Conservation (phyloP, 116 monocot species). For the Trichopus zeylanicus region DNA sequence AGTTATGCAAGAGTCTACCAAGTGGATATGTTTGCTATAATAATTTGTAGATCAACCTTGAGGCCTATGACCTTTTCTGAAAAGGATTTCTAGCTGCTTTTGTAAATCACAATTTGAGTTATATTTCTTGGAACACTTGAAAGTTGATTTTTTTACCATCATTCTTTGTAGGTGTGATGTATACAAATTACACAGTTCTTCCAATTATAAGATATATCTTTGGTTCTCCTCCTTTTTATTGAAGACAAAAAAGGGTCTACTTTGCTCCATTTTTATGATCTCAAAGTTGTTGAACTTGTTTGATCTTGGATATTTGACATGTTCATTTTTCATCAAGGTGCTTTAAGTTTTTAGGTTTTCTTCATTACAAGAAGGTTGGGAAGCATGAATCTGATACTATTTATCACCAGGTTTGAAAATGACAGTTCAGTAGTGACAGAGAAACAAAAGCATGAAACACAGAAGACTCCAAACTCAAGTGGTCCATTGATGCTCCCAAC, state of each 20-base stretch:
- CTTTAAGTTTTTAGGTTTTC: background rate
- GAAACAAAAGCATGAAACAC: conserved; percentile 40
- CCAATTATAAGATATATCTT: too few relatives aligned
- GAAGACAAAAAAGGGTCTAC: too few relatives aligned
- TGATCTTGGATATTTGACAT: too few relatives aligned
- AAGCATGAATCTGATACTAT: background rate
- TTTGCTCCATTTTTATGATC: too few relatives aligned
- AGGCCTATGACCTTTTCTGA: too few relatives aligned
- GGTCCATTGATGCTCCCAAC: conserved; percentile 89
- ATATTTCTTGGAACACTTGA: background rate
- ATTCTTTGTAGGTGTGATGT: background rate
- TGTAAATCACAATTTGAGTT: background rate
- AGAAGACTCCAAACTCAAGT: conserved; percentile 59
- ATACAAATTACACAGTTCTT: too few relatives aligned
- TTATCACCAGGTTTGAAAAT: conserved; percentile 34
- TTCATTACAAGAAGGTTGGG: background rate
- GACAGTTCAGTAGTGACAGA: conserved; percentile 40
- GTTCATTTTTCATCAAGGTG: background rate
- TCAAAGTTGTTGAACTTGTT: too few relatives aligned
- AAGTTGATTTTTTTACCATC: background rate
- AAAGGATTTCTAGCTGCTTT: too few relatives aligned
- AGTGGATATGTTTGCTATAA: too few relatives aligned
- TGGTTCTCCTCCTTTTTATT: too few relatives aligned
- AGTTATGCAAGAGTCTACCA: too few relatives aligned
- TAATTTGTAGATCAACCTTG: too few relatives aligned